Conservation (phyloP, 2,329 filamentous ascomycete genomes). For the Knoxdaviesia proteae region DNA sequence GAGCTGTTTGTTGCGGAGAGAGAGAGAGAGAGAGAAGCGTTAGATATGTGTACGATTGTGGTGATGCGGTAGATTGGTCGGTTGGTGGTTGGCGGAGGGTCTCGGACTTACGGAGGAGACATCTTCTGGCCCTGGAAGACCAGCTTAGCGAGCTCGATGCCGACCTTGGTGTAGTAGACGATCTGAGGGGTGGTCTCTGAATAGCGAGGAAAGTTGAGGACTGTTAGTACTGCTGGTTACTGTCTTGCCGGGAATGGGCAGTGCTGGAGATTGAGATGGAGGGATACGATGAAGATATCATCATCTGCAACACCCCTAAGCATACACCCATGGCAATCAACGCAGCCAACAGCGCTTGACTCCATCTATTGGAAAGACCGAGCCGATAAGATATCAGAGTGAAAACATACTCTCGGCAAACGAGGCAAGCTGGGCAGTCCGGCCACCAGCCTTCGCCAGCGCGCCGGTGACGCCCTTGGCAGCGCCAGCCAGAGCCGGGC, state of each 20-base stretch:
- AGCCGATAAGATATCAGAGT: background rate
- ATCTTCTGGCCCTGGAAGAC: constrained; percentile 79
- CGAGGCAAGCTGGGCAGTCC: constrained; percentile 56
- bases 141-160: constrained; percentile 68
- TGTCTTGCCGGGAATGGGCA: too few species aligned
- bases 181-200: constrained; percentile 69
- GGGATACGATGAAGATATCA: too few species aligned
- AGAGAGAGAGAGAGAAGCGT: background rate
- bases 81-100: constrained; percentile 2
- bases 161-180: constrained; percentile 82
- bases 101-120: constrained; percentile 66
- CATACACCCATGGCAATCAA: too few species aligned
- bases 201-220: background rate
- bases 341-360: too few species aligned
- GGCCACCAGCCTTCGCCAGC: constrained; percentile 60
- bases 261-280: too few species aligned
- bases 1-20: constrained; percentile 29
- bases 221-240: too few species aligned
- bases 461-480: constrained; percentile 45
- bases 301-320: too few species aligned
- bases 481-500: constrained; percentile 53
- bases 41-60: background rate
- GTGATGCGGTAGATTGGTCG: constrained; percentile 4
- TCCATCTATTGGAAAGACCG: background rate
- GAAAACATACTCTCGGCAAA: constrained; percentile 65